Conservation (phyloP, 345 rosid species). For the Nephelium lappaceum region DNA sequence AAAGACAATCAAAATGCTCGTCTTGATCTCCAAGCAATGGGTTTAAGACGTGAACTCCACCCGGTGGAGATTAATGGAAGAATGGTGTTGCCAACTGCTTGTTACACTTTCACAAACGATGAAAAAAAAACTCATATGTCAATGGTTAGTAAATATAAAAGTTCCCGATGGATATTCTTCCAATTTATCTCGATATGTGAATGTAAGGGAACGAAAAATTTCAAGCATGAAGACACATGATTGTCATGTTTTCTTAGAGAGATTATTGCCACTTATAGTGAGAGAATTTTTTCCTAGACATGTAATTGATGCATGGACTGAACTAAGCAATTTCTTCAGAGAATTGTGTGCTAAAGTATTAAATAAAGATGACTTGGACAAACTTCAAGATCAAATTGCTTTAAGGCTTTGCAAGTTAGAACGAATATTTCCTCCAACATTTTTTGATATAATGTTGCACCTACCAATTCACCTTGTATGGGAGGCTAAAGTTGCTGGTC, state of each 20-base stretch:
- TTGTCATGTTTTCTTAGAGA: constrained; percentile 3
- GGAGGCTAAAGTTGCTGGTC: not conserved
- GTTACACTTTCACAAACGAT: not conserved
- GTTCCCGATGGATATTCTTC: constrained; percentile 6
- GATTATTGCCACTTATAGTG: not conserved
- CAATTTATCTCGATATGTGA: not conserved
- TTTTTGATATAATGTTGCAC: constrained; percentile 17
- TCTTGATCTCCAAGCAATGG: not conserved
- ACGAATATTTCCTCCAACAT: not conserved
- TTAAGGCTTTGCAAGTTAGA: not conserved
- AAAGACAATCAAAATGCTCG: constrained; percentile 11
- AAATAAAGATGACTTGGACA: not conserved
- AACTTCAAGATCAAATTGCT: not conserved
- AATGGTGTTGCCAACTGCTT: not conserved
- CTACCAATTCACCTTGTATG: not conserved
- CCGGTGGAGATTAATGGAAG: not conserved
- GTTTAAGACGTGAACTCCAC: not conserved
- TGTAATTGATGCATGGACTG: not conserved
- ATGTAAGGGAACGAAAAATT: not conserved
- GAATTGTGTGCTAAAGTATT: constrained; percentile 8
- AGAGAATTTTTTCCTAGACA: not conserved
- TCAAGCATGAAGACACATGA: not conserved
- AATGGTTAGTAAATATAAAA: not conserved
- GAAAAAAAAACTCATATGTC: not conserved
- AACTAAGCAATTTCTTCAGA: not conserved